phyloP scores from a whole-genome alignment of 108 stramenopile genomes.

The Stephanodiscus minutulus region DNA sequence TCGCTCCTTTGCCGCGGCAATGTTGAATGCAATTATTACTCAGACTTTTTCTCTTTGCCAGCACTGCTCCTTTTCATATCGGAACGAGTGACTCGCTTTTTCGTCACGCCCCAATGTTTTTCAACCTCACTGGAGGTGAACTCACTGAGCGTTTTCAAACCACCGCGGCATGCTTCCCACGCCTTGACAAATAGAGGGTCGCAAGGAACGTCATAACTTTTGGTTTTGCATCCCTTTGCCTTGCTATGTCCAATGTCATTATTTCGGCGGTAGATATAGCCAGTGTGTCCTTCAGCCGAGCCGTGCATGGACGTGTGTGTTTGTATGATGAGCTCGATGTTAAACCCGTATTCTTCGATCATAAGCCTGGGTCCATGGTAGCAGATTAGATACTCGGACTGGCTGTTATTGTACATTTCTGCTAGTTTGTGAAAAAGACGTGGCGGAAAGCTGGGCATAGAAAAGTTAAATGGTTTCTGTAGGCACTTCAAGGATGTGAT shows the following conservation, averaged over 20 bases:
- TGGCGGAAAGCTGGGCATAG: slow-evolving; percentile 66
- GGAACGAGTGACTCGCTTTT: slow-evolving; percentile 37
- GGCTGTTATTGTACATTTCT: slow-evolving; percentile 73
- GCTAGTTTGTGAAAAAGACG: slow-evolving; percentile 63
- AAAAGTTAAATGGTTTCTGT: not conserved
- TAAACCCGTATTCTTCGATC: slow-evolving; percentile 74
- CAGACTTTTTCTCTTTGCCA: too few relatives aligned
- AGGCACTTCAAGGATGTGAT: not conserved
- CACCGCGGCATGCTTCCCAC: slow-evolving; percentile 50
- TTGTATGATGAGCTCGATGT: slow-evolving; percentile 74
- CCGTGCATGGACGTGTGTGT: slow-evolving; percentile 85
- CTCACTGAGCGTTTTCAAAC: slow-evolving; percentile 42
- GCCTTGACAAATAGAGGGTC: slow-evolving; percentile 68
- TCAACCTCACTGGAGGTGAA: slow-evolving; percentile 43
- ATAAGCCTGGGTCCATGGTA: slow-evolving; percentile 76
- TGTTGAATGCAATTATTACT: slow-evolving; percentile 2
- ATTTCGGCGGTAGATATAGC: slow-evolving; percentile 79
- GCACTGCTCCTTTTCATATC: not conserved
- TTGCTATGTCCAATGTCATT: slow-evolving; percentile 6
- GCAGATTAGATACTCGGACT: slow-evolving; percentile 73
- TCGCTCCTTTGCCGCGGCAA: slow-evolving; percentile 20
- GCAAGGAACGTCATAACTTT: slow-evolving; percentile 43
- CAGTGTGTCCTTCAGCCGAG: slow-evolving; percentile 79
- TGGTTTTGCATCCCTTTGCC: slow-evolving; percentile 1
- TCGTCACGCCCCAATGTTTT: slow-evolving; percentile 36